Evolutionary conservation across 257 asterid genomes (phyloP).

Genomic region (Nicotiana tomentosiformis): DNA sequence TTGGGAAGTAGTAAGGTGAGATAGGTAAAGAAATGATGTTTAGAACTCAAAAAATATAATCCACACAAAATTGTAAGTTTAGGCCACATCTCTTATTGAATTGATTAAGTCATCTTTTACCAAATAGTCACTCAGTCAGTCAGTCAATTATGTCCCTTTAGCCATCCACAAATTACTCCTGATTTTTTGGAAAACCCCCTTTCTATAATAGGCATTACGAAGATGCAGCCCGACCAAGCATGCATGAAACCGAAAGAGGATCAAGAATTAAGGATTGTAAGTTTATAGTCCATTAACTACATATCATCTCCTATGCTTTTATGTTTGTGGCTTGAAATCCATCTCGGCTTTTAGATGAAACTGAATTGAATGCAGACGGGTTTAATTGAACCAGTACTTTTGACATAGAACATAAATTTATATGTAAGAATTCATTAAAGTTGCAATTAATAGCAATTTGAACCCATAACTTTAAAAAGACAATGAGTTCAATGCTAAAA

Average conservation of each 20-base stretch:
- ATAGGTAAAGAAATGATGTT: background rate
- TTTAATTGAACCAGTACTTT: too few species aligned
- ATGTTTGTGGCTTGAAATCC: too few species aligned
- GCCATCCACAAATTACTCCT: conserved; percentile 28
- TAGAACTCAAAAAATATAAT: background rate
- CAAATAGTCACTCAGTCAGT: background rate
- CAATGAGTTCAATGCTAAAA: too few species aligned
- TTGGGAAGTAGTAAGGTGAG: conserved; percentile 2
- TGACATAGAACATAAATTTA: too few species aligned
- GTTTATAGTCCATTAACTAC: too few species aligned
- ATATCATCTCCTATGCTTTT: too few species aligned
- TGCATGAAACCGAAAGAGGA: background rate
- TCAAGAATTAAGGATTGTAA: too few species aligned
- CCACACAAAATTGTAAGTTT: background rate
- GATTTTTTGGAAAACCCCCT: conserved; percentile 12
- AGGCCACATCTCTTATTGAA: background rate
- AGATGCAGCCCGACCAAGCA: background rate
- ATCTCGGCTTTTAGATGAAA: too few species aligned
- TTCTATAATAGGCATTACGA: background rate
- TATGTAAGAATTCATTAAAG: too few species aligned
- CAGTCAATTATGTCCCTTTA: conserved; percentile 8
- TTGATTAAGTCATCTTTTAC: background rate
- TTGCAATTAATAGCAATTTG: too few species aligned
- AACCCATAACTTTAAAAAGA: too few species aligned
- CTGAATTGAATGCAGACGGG: too few species aligned